phyloP scores from a whole-genome alignment of 1,139 yeast genomes.

The Hemisphaericaspora lyxosophila region DNA sequence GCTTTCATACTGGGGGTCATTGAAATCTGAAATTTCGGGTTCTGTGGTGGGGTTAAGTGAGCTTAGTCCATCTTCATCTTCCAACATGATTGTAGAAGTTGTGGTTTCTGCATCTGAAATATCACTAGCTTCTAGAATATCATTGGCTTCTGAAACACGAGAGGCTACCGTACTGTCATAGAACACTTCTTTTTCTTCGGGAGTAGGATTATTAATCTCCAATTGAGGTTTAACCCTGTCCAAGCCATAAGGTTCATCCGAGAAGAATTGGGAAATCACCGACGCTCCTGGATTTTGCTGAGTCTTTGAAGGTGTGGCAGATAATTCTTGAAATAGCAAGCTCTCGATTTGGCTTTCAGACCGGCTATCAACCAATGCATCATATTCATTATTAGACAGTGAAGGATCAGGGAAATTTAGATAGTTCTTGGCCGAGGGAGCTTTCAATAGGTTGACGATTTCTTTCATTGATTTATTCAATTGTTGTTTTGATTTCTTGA shows the following conservation, averaged over 20 bases:
- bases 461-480: constrained; percentile 45
- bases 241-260: constrained; percentile 4
- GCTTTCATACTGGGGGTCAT: constrained; percentile 10
- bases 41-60: constrained; percentile 10
- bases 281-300: constrained; percentile 6
- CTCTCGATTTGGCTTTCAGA: constrained; percentile 8
- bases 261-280: constrained; percentile 13
- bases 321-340: constrained; percentile 5
- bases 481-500: constrained; percentile 40
- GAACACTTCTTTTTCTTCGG: not conserved
- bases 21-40: constrained; percentile 10
- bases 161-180: not conserved
- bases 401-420: constrained; percentile 22
- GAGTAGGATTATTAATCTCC: constrained; percentile 1
- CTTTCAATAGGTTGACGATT: constrained; percentile 38
- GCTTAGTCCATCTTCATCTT: not conserved
- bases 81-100: constrained; percentile 4
- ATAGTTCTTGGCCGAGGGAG: constrained; percentile 28
- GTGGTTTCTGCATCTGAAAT: constrained; percentile 7
- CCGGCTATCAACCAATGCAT: constrained; percentile 18
- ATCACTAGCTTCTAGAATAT: constrained; percentile 1
- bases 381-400: constrained; percentile 17
- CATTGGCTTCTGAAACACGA: constrained; percentile 2
- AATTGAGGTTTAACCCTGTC: not conserved
- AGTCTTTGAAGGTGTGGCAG: not conserved